Base-by-base conservation (phyloP, 2,329 filamentous ascomycete species). In the Emmonsia crescens region DNA sequence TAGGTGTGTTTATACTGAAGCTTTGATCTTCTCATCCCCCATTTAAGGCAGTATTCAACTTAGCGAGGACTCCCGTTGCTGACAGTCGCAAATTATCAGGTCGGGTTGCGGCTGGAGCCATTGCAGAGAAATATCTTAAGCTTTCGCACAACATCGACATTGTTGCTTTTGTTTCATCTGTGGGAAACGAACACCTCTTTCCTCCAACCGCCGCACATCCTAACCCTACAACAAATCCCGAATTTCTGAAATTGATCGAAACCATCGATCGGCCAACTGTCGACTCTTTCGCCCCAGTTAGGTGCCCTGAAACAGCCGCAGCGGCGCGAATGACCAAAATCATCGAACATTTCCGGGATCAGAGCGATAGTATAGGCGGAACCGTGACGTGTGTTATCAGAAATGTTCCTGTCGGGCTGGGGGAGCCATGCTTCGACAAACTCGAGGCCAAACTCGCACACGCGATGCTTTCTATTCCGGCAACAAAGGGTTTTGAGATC, bases 401-500 rank as follows among this genome's bases (percentile, higher is more conserved):
- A 66, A 93, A 95, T 71, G 85, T 85, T 8, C 94, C 93, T 33
- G 83, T 85, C 48, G 93, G 93, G 0, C 83, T 97, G 2, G 94
- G 94, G 63, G 94, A 97, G 81, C 94, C 93, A 0, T 89, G 85
- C 75, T 97, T 99, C 75, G 90, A 96, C 76, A 97, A 97, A 80
- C 82, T 97, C 52, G 92, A 99, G 79, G 94, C 94, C 8, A 85
- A 84, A 73, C 85, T 99, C 55, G 92, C 85, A 31, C 93, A 97
- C 72, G 94, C 89, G 57, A 97, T 99, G 89, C 83, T 97, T 65
- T 91, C 86, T 73, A 96, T 97, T 69, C 94, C 94, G 5, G 91
- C 94, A 3, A 93, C 89, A 44, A 99, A 97, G 79, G 93, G 89
- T 60, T 97, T 97, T 72, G 93, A 97, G 74, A 87, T 97, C 66